These are phyloP conservation scores for Xylaria cubensis DNA, from an alignment of 495 filamentous ascomycete species.

Conservation along the genomic window DNA sequence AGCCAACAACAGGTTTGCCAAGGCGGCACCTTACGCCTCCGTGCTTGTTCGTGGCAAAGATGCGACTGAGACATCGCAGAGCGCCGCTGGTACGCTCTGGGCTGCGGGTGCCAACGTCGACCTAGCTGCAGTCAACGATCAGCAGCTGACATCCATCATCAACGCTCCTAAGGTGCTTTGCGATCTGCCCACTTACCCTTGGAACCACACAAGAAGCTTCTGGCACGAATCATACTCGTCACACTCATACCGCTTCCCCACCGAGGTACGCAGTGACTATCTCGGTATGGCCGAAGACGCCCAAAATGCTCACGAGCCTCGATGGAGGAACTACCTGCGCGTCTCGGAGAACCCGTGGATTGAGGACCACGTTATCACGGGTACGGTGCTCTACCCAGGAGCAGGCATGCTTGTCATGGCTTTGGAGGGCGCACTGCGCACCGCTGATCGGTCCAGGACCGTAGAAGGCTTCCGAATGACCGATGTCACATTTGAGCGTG, in stretches of 20 bases:
- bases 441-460: not conserved
- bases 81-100: conserved; percentile 43
- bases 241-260: conserved; percentile 38
- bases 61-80: conserved; percentile 37
- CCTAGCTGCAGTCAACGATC: conserved; percentile 46
- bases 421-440: not conserved
- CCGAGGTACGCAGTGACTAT: conserved; percentile 48
- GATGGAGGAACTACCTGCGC: conserved; percentile 50
- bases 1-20: not conserved
- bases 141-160: conserved; percentile 31
- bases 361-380: conserved; percentile 48
- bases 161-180: not conserved
- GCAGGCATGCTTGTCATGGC: conserved; percentile 59
- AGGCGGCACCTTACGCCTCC: conserved; percentile 35
- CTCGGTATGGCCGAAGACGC: conserved; percentile 43
- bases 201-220: conserved; percentile 55
- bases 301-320: conserved; percentile 44
- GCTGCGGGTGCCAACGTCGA: conserved; percentile 47
- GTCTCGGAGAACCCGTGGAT: conserved; percentile 55
- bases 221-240: conserved; percentile 48
- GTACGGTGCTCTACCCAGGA: conserved; percentile 55
- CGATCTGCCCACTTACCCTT: conserved; percentile 48
- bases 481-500: not conserved
- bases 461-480: conserved; percentile 8
- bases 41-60: conserved; percentile 43